Conservation (phyloP, 768 basidiomycete genomes). For the Lanmaoa pseudosensibilis region DNA sequence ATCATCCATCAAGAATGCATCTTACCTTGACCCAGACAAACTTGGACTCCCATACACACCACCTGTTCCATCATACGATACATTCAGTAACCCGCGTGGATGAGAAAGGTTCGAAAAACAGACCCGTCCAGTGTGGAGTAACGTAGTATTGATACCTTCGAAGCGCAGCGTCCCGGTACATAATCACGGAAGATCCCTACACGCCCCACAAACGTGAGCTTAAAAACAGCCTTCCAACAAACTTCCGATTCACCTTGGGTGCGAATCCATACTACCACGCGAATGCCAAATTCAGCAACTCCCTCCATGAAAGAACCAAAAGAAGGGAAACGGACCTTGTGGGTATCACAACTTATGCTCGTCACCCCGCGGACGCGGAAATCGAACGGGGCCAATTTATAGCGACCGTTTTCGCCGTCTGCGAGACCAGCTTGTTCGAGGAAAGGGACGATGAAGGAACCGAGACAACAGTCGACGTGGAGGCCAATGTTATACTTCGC, state of each 20-base stretch:
- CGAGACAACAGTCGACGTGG: conserved; percentile 94
- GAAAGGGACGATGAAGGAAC: conserved; percentile 93
- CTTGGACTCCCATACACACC: conserved; percentile 91
- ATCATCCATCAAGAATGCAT: neutral
- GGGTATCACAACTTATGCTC: conserved; percentile 93
- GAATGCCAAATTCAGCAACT: conserved; percentile 1
- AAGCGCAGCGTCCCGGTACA: conserved; percentile 82
- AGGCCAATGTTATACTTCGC: conserved; percentile 73
- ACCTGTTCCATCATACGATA: conserved; percentile 39
- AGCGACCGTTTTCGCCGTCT: conserved; percentile 51
- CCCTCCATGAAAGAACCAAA: neutral
- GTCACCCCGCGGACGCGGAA: conserved; percentile 92
- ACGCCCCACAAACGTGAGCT: neutral
- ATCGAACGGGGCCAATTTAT: conserved; percentile 74
- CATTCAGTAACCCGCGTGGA: neutral
- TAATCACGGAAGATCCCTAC: conserved; percentile 89
- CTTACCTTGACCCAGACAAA: conserved; percentile 85
- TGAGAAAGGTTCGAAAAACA: conserved; percentile 12
- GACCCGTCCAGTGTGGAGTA: conserved; percentile 75
- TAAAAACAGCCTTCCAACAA: neutral
- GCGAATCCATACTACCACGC: conserved; percentile 80
- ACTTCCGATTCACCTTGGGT: conserved; percentile 62
- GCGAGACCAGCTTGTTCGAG: conserved; percentile 77
- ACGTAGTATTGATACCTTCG: conserved; percentile 86
- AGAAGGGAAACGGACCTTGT: conserved; percentile 58